Percentiles rank a stretch among this genome's conserved stretches.
These are phyloP conservation scores for Hirschioporus abietinus DNA, from an alignment of 768 basidiomycete species.

Conservation along the genomic window DNA sequence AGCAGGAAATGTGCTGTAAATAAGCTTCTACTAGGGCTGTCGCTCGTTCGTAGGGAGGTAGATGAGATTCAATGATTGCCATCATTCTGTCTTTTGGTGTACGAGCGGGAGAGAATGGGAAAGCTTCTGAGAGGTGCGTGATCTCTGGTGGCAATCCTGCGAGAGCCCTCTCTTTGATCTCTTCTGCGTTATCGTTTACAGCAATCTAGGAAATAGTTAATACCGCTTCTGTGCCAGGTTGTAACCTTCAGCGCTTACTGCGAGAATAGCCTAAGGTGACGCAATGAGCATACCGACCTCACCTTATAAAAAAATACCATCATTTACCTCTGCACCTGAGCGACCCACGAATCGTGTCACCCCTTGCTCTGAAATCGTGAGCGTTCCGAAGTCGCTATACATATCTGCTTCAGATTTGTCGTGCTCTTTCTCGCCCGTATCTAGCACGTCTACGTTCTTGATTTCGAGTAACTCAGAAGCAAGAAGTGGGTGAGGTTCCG, in stretches of 20 bases:
- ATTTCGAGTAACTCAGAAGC: constrained; percentile 42
- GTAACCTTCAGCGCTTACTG: background rate
- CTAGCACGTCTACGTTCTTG: constrained; percentile 19
- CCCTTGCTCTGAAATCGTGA: constrained; percentile 3
- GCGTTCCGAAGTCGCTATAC: constrained; percentile 18
- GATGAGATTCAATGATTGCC: constrained; percentile 41
- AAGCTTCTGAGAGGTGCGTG: background rate
- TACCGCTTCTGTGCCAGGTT: background rate
- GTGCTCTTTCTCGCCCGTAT: constrained; percentile 53
- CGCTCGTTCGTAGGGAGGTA: constrained; percentile 51
- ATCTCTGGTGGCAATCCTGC: background rate
- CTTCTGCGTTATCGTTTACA: background rate
- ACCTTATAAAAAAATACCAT: background rate
- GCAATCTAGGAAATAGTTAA: background rate
- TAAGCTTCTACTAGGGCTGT: constrained; percentile 57
- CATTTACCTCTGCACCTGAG: background rate
- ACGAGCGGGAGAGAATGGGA: background rate
- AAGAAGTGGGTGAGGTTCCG: constrained; percentile 56
- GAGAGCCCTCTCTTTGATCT: background rate
- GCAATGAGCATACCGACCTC: background rate
- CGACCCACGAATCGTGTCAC: background rate
- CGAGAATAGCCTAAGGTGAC: background rate
- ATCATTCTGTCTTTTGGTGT: constrained; percentile 3
- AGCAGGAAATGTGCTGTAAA: constrained; percentile 73
- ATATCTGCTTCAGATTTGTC: constrained; percentile 39